These are phyloP conservation scores for Suhomyces xylopsoci DNA, from an alignment of 805 yeast species.

Conservation along the genomic window DNA sequence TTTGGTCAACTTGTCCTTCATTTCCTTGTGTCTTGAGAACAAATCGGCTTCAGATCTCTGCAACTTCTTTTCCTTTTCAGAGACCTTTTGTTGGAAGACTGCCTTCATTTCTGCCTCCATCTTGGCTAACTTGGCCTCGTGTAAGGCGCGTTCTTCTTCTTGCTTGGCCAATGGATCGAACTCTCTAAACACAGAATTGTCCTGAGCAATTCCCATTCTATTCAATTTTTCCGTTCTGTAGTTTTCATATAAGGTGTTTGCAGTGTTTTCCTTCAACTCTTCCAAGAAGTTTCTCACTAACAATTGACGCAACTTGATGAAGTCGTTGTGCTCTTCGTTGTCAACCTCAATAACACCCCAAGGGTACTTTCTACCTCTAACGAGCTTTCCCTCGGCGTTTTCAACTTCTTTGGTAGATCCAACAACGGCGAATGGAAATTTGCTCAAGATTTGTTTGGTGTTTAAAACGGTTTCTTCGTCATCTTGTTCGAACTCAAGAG, in stretches of 20 bases:
- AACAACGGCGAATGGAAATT: conserved; percentile 89
- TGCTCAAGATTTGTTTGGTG: conserved; percentile 62
- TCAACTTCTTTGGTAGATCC: conserved; percentile 80
- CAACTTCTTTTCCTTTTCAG: conserved; percentile 94
- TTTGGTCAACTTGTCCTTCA: conserved; percentile 88
- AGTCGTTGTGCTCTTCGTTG: conserved; percentile 91
- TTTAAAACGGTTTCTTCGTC: conserved; percentile 77
- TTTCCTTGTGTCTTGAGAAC: conserved; percentile 92
- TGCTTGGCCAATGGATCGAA: conserved; percentile 90
- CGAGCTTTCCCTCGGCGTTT: conserved; percentile 68
- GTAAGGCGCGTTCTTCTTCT: conserved; percentile 89
- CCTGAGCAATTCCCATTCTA: conserved; percentile 87
- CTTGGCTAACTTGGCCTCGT: conserved; percentile 89
- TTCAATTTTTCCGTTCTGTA: conserved; percentile 82
- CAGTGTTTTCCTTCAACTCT: conserved; percentile 86
- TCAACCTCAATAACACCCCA: conserved; percentile 98
- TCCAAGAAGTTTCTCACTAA: conserved; percentile 88
- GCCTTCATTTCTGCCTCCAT: conserved; percentile 96
- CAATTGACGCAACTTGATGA: conserved; percentile 82
- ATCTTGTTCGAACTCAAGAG: conserved; percentile 73
- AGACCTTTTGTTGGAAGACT: conserved; percentile 93
- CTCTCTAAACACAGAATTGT: conserved; percentile 87
- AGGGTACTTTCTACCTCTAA: conserved; percentile 91
- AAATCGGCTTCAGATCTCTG: conserved; percentile 96
- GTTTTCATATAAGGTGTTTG: conserved; percentile 73